Evolutionary conservation across 192 early-diverging fungal species (phyloP).

Genomic region (Linderina pennispora): DNA sequence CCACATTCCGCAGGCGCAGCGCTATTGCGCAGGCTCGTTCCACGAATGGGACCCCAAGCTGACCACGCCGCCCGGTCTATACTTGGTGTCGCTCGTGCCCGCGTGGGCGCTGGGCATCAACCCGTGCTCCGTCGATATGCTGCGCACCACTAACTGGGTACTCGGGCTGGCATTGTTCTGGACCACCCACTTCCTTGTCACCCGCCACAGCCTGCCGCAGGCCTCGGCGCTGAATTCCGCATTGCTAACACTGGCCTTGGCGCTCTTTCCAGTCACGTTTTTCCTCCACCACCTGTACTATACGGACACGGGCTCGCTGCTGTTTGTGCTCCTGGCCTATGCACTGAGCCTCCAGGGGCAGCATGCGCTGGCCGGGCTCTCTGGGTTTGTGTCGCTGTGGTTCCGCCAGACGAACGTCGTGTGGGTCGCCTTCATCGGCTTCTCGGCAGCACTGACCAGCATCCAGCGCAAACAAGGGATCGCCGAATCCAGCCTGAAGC

Average conservation of each 20-base stretch:
- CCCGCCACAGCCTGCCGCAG: conserved; percentile 6
- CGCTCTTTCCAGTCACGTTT: conserved; percentile 69
- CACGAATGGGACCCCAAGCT: conserved; percentile 83
- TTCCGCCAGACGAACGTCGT: conserved; percentile 93
- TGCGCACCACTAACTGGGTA: conserved; percentile 65
- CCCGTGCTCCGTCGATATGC: conserved; percentile 32
- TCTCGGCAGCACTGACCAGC: conserved; percentile 11
- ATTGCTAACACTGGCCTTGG: conserved; percentile 46
- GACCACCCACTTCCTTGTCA: conserved; percentile 34
- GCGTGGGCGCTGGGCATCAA: background rate
- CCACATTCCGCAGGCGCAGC: conserved; percentile 86
- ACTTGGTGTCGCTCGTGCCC: conserved; percentile 35
- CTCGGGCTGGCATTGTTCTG: conserved; percentile 54
- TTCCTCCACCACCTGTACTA: conserved; percentile 90
- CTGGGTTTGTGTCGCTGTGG: conserved; percentile 51
- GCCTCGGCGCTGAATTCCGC: background rate
- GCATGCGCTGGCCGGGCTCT: conserved; percentile 51
- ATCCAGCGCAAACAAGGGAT: conserved; percentile 2
- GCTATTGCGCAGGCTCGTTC: conserved; percentile 71
- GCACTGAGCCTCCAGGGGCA: conserved; percentile 42
- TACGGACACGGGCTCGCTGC: conserved; percentile 82
- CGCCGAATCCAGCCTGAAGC: conserved; percentile 1
- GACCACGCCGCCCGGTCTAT: conserved; percentile 97
- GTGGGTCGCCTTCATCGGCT: conserved; percentile 69
- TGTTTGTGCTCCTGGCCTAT: conserved; percentile 70